Evolutionary conservation across 176 grass and related monocot genomes (phyloP).

Genomic region (Aegilops speltoides): DNA sequence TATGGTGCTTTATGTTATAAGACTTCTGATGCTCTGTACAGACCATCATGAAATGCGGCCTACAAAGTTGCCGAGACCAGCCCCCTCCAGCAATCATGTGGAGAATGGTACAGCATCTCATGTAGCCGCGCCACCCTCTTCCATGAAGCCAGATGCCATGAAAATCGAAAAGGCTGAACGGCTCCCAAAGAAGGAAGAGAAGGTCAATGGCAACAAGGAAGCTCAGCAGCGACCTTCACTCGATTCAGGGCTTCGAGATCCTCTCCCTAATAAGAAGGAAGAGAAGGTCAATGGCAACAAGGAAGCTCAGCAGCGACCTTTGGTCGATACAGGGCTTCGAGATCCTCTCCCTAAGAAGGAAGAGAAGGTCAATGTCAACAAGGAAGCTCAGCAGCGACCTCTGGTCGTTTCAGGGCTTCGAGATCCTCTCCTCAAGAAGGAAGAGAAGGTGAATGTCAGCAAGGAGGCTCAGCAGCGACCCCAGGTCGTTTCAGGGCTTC

Average conservation of each 20-base stretch:
- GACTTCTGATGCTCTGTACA: slow-evolving; percentile 69
- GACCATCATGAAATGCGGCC: slow-evolving; percentile 51
- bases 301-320: background rate
- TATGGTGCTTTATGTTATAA: slow-evolving; percentile 61
- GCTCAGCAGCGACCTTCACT: slow-evolving; percentile 5
- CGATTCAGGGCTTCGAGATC: too few relatives aligned
- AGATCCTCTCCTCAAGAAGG: background rate
- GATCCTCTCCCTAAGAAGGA: background rate
- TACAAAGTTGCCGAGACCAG: slow-evolving; percentile 60
- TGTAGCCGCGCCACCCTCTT: slow-evolving; percentile 61
- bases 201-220: slow-evolving; percentile 50
- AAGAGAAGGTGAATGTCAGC: background rate
- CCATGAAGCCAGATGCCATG: slow-evolving; percentile 42
- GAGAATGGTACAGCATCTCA: slow-evolving; percentile 67
- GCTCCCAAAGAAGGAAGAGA: slow-evolving; percentile 52
- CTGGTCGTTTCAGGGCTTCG: background rate
- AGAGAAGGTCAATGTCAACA: background rate
- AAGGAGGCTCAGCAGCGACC: background rate
- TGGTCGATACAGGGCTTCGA: background rate
- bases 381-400: background rate
- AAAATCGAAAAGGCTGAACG: slow-evolving; percentile 46
- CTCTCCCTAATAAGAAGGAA: too few relatives aligned
- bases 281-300: too few relatives aligned
- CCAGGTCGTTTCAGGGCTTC: too few relatives aligned
- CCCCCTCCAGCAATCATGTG: slow-evolving; percentile 49